phyloP scores from a whole-genome alignment of 2,329 filamentous ascomycete species.

The Mollisiaceae sp. region DNA sequence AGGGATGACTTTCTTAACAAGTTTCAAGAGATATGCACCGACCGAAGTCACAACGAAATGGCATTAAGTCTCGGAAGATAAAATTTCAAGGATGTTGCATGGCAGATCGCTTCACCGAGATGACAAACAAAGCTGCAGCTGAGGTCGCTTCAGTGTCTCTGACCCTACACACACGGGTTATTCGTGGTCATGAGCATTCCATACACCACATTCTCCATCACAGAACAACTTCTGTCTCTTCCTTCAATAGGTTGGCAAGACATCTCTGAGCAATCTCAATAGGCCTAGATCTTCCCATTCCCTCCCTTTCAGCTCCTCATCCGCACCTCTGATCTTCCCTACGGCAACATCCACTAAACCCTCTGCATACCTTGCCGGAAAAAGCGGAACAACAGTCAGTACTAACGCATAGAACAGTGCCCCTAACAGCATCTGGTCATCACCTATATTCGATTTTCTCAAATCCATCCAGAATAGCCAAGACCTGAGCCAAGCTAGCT shows the following conservation, averaged over 20 bases:
- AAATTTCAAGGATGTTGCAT: too few species aligned
- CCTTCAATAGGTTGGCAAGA: neutral
- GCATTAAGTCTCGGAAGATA: too few species aligned
- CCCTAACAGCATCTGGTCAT: conserved; percentile 19
- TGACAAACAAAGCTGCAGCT: too few species aligned
- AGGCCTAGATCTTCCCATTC: conserved; percentile 10
- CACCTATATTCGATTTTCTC: neutral
- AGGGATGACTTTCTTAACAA: too few species aligned
- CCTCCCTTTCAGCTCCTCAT: neutral
- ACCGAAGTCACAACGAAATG: too few species aligned
- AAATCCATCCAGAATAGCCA: conserved; percentile 35
- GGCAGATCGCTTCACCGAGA: too few species aligned
- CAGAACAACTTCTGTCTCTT: neutral
- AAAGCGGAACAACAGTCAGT: conserved; percentile 25
- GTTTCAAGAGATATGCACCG: too few species aligned
- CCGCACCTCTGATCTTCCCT: conserved; percentile 18
- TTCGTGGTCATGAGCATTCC: neutral
- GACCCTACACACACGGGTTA: neutral
- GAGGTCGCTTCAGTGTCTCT: neutral
- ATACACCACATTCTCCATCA: neutral
- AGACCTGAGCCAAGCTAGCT: conserved; percentile 26
- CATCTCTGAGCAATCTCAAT: neutral
- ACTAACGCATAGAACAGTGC: conserved; percentile 28
- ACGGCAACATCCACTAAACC: conserved; percentile 12
- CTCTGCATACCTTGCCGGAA: conserved; percentile 24